Conservation (phyloP, 345 rosid genomes). For the Eucalyptus viminalis region DNA sequence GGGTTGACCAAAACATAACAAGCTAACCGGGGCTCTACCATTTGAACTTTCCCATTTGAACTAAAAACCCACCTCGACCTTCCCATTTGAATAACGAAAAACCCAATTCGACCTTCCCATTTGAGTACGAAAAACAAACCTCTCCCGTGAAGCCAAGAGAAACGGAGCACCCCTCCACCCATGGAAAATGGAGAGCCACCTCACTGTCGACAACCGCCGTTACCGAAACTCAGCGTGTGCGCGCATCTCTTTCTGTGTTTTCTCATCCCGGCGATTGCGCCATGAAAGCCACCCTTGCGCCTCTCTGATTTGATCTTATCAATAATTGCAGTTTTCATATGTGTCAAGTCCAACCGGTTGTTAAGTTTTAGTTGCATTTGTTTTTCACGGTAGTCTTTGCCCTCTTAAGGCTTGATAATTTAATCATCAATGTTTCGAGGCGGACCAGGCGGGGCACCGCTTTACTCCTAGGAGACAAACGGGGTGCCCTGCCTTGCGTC, state of each 20-base stretch:
- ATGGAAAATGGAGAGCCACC: background rate
- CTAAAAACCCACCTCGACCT: no score
- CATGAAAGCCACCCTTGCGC: background rate
- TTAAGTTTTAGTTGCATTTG: background rate
- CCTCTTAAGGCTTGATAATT: background rate
- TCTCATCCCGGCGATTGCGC: background rate
- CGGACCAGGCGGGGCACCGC: background rate
- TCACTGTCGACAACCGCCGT: background rate
- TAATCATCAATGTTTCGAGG: background rate
- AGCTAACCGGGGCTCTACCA: no score
- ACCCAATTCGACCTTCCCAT: background rate
- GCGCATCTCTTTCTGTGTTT: background rate
- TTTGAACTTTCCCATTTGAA: no score
- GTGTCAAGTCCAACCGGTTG: background rate
- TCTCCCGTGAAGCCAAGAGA: no score
- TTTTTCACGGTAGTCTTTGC: background rate
- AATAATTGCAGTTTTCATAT: background rate
- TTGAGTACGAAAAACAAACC: background rate
- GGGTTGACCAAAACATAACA: no score
- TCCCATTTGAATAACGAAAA: background rate
- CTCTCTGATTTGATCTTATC: background rate
- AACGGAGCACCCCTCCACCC: background rate
- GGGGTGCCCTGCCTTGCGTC: background rate
- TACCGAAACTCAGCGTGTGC: fast-evolving
- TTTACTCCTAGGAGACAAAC: background rate